These are phyloP conservation scores for Arachis monticola DNA, from an alignment of 331 rosid species.

Conservation along the genomic window DNA sequence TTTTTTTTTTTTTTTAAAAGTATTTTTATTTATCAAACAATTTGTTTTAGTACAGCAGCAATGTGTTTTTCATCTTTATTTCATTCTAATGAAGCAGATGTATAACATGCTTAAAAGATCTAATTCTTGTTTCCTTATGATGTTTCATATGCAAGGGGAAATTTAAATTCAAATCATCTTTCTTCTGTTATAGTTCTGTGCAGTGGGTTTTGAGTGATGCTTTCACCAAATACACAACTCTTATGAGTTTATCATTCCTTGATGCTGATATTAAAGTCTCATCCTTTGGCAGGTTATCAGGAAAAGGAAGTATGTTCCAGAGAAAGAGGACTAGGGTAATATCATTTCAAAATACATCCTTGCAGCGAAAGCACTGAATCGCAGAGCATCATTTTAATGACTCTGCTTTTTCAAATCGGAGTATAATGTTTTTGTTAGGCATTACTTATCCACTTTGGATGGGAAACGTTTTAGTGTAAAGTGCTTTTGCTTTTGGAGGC, in stretches of 20 bases:
- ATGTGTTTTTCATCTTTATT: slow-evolving; percentile 23
- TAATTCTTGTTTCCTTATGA: slow-evolving; percentile 7
- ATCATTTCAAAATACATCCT: slow-evolving; percentile 28
- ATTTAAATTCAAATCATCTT: slow-evolving; percentile 12
- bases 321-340: slow-evolving; percentile 52
- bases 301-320: slow-evolving; percentile 52
- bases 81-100: slow-evolving; percentile 26
- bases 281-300: slow-evolving; percentile 63
- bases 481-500: slow-evolving; percentile 52
- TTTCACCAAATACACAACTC: slow-evolving; percentile 23
- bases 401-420: slow-evolving; percentile 47
- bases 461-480: slow-evolving; percentile 49
- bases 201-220: slow-evolving; percentile 13
- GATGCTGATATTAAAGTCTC: slow-evolving; percentile 39
- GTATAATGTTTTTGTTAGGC: slow-evolving; percentile 32
- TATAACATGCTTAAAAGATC: slow-evolving; percentile 9
- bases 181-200: slow-evolving; percentile 28
- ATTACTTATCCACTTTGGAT: slow-evolving; percentile 47
- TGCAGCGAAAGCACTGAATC: slow-evolving; percentile 34
- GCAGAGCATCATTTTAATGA: slow-evolving; percentile 36
- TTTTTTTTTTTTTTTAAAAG: background rate
- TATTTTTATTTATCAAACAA: slow-evolving; percentile 18
- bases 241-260: slow-evolving; percentile 19
- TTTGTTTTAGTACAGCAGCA: slow-evolving; percentile 4
- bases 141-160: slow-evolving; percentile 18